Conservation (phyloP, 1,139 yeast species). For the Geotrichum restrictum region DNA sequence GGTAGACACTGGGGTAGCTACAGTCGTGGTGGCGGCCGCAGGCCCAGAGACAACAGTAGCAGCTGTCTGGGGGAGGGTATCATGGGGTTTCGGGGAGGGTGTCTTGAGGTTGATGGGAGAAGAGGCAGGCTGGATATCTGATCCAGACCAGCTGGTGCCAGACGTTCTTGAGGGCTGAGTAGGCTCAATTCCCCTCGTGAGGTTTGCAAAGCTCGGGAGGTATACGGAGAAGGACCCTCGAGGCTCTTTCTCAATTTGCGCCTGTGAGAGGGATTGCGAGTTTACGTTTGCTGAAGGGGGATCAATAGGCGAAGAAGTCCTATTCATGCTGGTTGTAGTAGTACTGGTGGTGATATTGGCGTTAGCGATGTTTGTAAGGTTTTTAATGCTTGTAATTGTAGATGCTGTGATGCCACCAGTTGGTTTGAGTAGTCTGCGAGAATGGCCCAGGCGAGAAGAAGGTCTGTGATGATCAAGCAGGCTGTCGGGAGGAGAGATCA, state of each 20-base stretch:
- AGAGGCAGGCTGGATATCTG: background rate
- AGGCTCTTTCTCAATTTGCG: background rate
- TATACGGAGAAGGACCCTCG: background rate
- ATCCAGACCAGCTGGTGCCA: background rate
- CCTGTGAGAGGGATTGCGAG: background rate
- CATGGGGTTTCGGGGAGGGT: background rate
- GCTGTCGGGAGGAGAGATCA: conserved; percentile 5
- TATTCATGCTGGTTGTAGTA: background rate
- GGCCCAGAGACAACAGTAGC: background rate
- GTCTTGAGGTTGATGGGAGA: background rate
- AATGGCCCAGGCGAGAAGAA: background rate
- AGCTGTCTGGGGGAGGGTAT: background rate
- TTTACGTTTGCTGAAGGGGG: background rate
- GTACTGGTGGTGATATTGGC: background rate
- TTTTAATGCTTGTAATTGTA: background rate
- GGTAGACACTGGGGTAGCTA: background rate
- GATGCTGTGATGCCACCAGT: background rate
- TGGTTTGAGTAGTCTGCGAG: no score
- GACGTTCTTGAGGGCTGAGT: background rate
- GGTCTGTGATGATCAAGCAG: conserved; percentile 6
- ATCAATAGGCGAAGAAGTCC: background rate
- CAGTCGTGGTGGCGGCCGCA: conserved; percentile 7
- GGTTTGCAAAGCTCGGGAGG: conserved; percentile 20
- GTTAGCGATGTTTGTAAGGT: background rate
- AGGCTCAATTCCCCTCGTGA: conserved; percentile 13